Evolutionary conservation across 768 basidiomycete species (phyloP).

Genomic region (Tylopilus intermedius): DNA sequence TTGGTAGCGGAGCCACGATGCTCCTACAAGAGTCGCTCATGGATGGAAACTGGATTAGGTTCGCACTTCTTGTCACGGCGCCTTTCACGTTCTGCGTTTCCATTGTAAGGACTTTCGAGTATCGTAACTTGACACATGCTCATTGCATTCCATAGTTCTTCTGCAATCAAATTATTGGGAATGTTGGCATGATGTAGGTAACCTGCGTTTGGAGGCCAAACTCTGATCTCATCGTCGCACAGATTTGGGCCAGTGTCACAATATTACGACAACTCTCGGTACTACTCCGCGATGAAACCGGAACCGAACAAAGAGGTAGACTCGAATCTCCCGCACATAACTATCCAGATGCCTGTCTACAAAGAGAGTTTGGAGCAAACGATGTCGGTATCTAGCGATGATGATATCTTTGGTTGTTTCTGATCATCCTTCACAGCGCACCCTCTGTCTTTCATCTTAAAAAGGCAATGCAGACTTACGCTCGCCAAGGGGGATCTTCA

Average conservation of each 20-base stretch:
- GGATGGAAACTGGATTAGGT: constrained; percentile 59
- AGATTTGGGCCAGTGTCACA: constrained; percentile 83
- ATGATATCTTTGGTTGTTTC: not conserved
- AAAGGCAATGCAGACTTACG: constrained; percentile 59
- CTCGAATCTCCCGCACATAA: constrained; percentile 63
- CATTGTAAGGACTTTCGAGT: constrained; percentile 43
- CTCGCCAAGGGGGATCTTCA: constrained; percentile 57
- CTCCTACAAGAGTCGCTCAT: constrained; percentile 64
- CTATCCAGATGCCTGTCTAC: constrained; percentile 83
- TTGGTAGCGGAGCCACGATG: constrained; percentile 53
- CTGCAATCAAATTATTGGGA: constrained; percentile 61
- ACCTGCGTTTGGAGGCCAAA: not conserved
- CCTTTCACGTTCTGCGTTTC: constrained; percentile 77
- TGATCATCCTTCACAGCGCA: constrained; percentile 33
- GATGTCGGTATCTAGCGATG: constrained; percentile 49
- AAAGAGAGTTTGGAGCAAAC: constrained; percentile 80
- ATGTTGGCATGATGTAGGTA: constrained; percentile 59
- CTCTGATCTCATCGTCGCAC: not conserved
- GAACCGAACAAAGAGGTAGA: constrained; percentile 60
- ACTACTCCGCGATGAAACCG: constrained; percentile 70
- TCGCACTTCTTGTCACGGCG: constrained; percentile 57
- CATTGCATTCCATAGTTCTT: constrained; percentile 52
- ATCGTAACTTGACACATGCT: not conserved
- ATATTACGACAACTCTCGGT: constrained; percentile 78
- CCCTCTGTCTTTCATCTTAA: constrained; percentile 68